These are phyloP conservation scores for Fonsecaea pugnacius DNA, from an alignment of 2,329 filamentous ascomycete genomes.

Conservation along the genomic window DNA sequence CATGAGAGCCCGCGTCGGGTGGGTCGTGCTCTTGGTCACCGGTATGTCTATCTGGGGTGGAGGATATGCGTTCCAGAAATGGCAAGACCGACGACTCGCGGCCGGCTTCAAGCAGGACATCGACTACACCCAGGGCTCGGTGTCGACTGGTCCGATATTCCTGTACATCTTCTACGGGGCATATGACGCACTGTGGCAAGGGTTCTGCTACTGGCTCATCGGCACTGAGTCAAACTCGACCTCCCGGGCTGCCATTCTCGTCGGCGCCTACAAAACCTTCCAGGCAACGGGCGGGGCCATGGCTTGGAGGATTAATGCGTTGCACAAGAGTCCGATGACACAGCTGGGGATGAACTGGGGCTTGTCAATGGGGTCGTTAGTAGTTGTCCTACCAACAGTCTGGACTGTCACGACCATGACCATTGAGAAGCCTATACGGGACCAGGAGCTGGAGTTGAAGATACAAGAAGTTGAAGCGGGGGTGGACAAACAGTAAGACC, in stretches of 20 bases:
- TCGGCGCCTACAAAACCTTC: conserved; percentile 61
- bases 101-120: conserved; percentile 50
- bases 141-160: conserved; percentile 67
- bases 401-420: conserved; percentile 43
- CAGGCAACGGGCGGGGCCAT: conserved; percentile 82
- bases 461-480: conserved; percentile 56
- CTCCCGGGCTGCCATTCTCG: conserved; percentile 49
- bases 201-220: conserved; percentile 66
- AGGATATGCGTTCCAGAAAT: conserved; percentile 69
- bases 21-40: conserved; percentile 53
- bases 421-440: conserved; percentile 19
- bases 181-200: conserved; percentile 71
- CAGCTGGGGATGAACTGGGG: conserved; percentile 79
- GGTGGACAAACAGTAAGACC: conserved; percentile 80
- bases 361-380: conserved; percentile 71
- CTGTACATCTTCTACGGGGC: conserved; percentile 73
- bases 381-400: conserved; percentile 63
- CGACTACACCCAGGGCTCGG: conserved; percentile 53
- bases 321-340: conserved; percentile 61
- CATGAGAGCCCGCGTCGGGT: conserved; percentile 54
- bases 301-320: conserved; percentile 47
- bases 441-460: conserved; percentile 22
- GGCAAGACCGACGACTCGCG: conserved; percentile 54
- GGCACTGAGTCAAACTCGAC: conserved; percentile 53
- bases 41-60: conserved; percentile 62